Evolutionary conservation across 495 filamentous ascomycete genomes (phyloP).

Genomic region (Evernia prunastri): DNA sequence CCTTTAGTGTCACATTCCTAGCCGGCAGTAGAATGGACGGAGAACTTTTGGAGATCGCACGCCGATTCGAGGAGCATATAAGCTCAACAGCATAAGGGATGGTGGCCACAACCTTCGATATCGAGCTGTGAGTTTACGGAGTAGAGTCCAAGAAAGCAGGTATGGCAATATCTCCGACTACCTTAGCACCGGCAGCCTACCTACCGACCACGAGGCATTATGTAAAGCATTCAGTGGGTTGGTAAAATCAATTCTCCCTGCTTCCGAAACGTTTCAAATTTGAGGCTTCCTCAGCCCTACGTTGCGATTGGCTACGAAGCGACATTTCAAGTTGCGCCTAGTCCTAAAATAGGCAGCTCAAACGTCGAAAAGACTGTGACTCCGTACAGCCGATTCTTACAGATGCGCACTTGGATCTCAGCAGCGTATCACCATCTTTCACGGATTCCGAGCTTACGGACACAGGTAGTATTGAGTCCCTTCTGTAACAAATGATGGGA

Average conservation of each 20-base stretch:
- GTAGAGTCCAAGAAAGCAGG: not conserved
- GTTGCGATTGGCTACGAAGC: constrained; percentile 13
- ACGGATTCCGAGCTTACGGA: not conserved
- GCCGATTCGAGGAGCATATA: constrained; percentile 38
- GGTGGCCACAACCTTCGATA: not conserved
- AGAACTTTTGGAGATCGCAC: constrained; percentile 49
- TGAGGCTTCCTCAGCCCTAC: not conserved
- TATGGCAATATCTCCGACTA: not conserved
- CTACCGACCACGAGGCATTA: too few relatives aligned
- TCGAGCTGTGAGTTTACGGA: not conserved
- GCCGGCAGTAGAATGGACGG: constrained; percentile 50
- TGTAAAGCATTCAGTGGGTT: too few relatives aligned
- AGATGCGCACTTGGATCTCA: not conserved
- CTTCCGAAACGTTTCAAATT: not conserved
- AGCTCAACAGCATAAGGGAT: not conserved
- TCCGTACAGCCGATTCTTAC: not conserved
- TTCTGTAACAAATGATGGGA: constrained; percentile 6
- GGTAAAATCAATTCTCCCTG: too few relatives aligned
- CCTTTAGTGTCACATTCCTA: constrained; percentile 59
- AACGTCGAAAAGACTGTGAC: not conserved
- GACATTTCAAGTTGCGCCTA: constrained; percentile 10
- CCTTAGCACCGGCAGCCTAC: too few relatives aligned
- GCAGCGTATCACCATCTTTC: not conserved
- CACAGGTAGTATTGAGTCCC: not conserved
- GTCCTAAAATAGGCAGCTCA: not conserved